Base-by-base conservation (phyloP, 2,329 filamentous ascomycete genomes). In the Diaporthe sp. region DNA sequence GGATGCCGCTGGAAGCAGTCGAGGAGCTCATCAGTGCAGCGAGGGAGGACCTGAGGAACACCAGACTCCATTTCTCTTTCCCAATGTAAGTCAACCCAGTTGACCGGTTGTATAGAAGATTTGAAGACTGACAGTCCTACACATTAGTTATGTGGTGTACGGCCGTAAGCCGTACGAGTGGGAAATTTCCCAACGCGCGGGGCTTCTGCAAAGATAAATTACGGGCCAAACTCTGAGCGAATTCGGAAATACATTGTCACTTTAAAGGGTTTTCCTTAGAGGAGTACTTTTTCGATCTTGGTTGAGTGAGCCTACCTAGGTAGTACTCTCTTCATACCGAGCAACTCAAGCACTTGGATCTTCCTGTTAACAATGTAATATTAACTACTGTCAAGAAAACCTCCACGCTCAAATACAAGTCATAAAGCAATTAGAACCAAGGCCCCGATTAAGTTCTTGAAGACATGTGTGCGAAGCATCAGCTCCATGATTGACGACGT, bases 41-140 rank as follows among this genome's bases (percentile, higher is more conserved):
- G 42, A 28, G 37, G n/a, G 58, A 61, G 58, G 58, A 61, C 12
- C 8, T 61, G 22, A 61, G 58, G 37, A 6, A 61, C 17, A 61
- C 58, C 6, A 61, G 37, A 25, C 6, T 61, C 37, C 58, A 61
- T 37, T 61, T 61, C 58, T 61, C 58, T 42, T 61, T 25, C 37
- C 58, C 58, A 17, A 28, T 61, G 58, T 61, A 42, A 42, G 58
- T 10, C 37, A 61, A 28, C 8, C n/a, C 15, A 2, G 8, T 42
- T n/a, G 34, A 4, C n/a, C 28, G 6, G 17, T 42, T 9, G 37
- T 5, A 4, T 37, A 42, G 4, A 7, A 42, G 22, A 39, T 2
- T 17, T 17, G 12, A 1, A 19, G n/a, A 42, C 58, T 61, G 58
- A 61, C 37, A 25, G 22, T 10, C 10, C 22, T 28, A 25, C 6